Evolutionary conservation across 805 yeast species (phyloP).

Genomic region (Henningerozyma blattae): DNA sequence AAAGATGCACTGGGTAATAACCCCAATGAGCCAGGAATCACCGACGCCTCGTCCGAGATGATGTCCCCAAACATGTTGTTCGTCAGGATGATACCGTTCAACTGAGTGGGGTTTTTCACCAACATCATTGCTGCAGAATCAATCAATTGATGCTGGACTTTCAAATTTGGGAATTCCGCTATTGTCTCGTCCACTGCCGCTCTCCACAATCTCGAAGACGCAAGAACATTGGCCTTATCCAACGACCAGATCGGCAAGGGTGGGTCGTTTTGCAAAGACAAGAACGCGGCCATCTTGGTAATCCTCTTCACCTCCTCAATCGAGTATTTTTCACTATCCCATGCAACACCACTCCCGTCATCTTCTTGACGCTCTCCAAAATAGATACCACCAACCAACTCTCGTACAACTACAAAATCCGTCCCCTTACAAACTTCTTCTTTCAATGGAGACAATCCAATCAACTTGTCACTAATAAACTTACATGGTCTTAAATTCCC

Average conservation of each 20-base stretch:
- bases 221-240: slow-evolving; percentile 95
- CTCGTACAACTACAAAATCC: slow-evolving; percentile 87
- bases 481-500: slow-evolving; percentile 96
- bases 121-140: slow-evolving; percentile 99
- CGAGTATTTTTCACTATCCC: slow-evolving; percentile 87
- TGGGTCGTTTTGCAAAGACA: slow-evolving; percentile 87
- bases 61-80: slow-evolving; percentile 98
- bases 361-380: slow-evolving; percentile 95
- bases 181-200: slow-evolving; percentile 81
- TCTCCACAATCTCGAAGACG: slow-evolving; percentile 94
- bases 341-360: slow-evolving; percentile 73
- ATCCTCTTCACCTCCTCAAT: slow-evolving; percentile 90
- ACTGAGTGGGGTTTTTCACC: slow-evolving; percentile 78
- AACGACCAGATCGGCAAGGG: slow-evolving; percentile 93
- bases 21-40: slow-evolving; percentile 95
- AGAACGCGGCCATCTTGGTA: slow-evolving; percentile 95
- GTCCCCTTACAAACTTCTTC: slow-evolving; percentile 81
- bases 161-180: slow-evolving; percentile 80
- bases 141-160: slow-evolving; percentile 85
- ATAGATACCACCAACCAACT: slow-evolving; percentile 95
- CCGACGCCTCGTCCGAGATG: slow-evolving; percentile 95
- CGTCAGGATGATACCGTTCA: slow-evolving; percentile 88
- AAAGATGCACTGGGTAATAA: slow-evolving; percentile 89
- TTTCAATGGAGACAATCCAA: slow-evolving; percentile 81
- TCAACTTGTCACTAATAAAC: slow-evolving; percentile 73